Evolutionary conservation across 768 basidiomycete species (phyloP).

Genomic region (Mycena chlorophos): DNA sequence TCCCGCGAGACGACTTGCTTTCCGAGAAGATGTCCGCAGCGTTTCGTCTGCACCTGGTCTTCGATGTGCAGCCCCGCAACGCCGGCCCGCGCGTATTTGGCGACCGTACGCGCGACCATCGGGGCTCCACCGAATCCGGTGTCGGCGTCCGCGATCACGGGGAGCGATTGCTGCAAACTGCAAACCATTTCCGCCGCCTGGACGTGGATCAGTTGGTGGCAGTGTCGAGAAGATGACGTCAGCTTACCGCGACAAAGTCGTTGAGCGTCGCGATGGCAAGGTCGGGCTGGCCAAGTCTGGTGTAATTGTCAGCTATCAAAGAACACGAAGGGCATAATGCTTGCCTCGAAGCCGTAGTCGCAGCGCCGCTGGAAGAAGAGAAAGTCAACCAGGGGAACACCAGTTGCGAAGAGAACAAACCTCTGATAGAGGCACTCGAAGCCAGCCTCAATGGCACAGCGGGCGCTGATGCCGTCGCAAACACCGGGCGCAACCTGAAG

Average conservation of each 20-base stretch:
- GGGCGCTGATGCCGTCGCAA: constrained; percentile 56
- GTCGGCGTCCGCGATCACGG: constrained; percentile 84
- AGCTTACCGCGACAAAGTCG: constrained; percentile 63
- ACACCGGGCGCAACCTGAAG: constrained; percentile 51
- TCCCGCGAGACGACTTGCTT: constrained; percentile 82
- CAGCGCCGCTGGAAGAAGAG: too few relatives aligned
- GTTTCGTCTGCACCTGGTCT: constrained; percentile 67
- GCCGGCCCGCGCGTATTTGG: constrained; percentile 65
- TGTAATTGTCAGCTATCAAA: too few relatives aligned
- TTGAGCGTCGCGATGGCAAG: constrained; percentile 77
- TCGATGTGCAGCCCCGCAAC: constrained; percentile 79
- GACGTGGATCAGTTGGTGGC: neutral
- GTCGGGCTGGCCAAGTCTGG: constrained; percentile 72
- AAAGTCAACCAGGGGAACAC: neutral
- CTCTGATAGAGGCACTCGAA: constrained; percentile 59
- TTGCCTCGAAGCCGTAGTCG: too few relatives aligned
- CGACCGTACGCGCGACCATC: constrained; percentile 74
- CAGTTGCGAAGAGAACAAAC: neutral
- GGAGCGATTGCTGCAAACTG: constrained; percentile 59
- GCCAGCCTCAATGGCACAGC: constrained; percentile 56
- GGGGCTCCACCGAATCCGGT: constrained; percentile 77
- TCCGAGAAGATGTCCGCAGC: constrained; percentile 74
- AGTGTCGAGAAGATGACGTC: too few relatives aligned
- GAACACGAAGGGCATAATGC: too few relatives aligned
- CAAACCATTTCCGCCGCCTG: constrained; percentile 72